Conservation (phyloP, 2,329 filamentous ascomycete species). For the Eutypella sp. region DNA sequence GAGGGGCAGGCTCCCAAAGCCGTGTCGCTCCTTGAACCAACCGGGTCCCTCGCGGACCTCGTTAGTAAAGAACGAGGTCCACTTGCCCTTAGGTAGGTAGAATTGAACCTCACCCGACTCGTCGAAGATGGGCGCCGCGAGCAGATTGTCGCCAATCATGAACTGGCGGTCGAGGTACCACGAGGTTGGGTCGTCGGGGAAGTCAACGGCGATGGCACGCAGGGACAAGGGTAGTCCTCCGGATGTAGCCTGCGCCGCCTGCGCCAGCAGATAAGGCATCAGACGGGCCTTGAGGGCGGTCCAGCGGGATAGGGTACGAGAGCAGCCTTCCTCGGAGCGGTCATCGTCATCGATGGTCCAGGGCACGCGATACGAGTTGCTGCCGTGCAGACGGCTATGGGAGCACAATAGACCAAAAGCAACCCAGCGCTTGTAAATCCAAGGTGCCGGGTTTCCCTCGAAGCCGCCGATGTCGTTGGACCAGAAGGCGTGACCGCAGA, state of each 20-base stretch:
- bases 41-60: slow-evolving; percentile 44
- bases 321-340: slow-evolving; percentile 49
- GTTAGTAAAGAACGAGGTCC: slow-evolving; percentile 46
- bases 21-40: slow-evolving; percentile 58
- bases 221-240: slow-evolving; percentile 58
- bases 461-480: slow-evolving; percentile 68
- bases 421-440: slow-evolving; percentile 74
- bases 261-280: slow-evolving; percentile 47
- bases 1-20: slow-evolving; percentile 53
- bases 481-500: slow-evolving; percentile 65
- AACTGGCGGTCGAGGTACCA: slow-evolving; percentile 68
- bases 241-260: slow-evolving; percentile 35
- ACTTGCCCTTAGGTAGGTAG: slow-evolving; percentile 50
- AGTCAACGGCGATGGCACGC: slow-evolving; percentile 63
- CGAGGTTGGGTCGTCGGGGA: slow-evolving; percentile 62
- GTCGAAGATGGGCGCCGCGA: slow-evolving; percentile 64
- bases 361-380: slow-evolving; percentile 66
- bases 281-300: slow-evolving; percentile 45
- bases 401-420: slow-evolving; percentile 68
- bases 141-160: slow-evolving; percentile 62
- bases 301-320: slow-evolving; percentile 41
- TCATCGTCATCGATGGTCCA: slow-evolving; percentile 67
- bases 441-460: slow-evolving; percentile 61
- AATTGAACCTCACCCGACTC: slow-evolving; percentile 61
- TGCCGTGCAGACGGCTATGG: slow-evolving; percentile 67